These are phyloP conservation scores for Colletotrichum truncatum DNA, from an alignment of 2,329 filamentous ascomycete genomes.

Conservation along the genomic window DNA sequence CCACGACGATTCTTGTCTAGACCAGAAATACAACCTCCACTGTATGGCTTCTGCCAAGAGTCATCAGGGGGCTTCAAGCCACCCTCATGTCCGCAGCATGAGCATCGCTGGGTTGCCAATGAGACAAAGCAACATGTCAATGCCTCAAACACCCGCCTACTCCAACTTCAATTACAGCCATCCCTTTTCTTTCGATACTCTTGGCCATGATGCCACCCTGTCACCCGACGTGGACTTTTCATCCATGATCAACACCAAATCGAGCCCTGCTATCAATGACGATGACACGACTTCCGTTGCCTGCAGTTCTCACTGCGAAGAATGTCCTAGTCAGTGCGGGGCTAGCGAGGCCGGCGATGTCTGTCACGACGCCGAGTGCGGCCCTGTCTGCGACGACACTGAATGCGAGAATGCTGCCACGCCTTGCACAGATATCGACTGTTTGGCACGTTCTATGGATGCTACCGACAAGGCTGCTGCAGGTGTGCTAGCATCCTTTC, in stretches of 20 bases:
- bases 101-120: neutral
- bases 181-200: too few relatives aligned
- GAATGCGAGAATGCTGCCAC: conserved; percentile 46
- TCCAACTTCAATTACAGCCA: neutral
- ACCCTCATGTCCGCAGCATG: conserved; percentile 21
- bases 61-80: conserved; percentile 16
- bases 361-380: conserved; percentile 47
- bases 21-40: conserved; percentile 30
- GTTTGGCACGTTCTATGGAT: conserved; percentile 31
- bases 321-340: conserved; percentile 45
- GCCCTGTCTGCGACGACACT: conserved; percentile 49
- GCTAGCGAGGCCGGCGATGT: conserved; percentile 42
- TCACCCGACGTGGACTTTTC: neutral
- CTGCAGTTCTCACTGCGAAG: conserved; percentile 45
- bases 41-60: neutral
- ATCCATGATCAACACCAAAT: neutral
- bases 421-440: conserved; percentile 47
- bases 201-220: neutral
- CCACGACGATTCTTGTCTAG: conserved; percentile 45
- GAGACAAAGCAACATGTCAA: conserved; percentile 19
- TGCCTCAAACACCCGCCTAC: conserved; percentile 1
- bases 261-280: conserved; percentile 8
- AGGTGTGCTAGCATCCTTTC: conserved; percentile 1
- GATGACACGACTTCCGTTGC: conserved; percentile 42
- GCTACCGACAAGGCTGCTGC: conserved; percentile 10